phyloP scores from a whole-genome alignment of 1,284 basidiomycete species.

The Pascua guehoae region DNA sequence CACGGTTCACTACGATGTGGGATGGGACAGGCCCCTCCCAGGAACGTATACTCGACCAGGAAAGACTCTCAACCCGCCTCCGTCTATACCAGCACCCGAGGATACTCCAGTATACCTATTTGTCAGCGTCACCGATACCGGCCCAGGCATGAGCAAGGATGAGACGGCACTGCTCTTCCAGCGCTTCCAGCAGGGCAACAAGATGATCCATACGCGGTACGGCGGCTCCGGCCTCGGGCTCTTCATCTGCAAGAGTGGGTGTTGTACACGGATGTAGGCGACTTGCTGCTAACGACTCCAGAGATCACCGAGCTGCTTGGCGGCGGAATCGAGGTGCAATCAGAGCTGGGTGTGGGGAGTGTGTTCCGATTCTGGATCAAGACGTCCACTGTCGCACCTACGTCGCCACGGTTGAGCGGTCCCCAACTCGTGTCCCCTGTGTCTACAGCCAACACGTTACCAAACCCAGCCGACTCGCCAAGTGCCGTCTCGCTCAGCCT shows the following conservation, averaged over 20 bases:
- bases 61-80: neutral
- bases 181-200: constrained; percentile 25
- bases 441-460: neutral
- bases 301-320: constrained; percentile 33
- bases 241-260: constrained; percentile 32
- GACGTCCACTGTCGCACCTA: neutral
- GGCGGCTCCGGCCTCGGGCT: constrained; percentile 39
- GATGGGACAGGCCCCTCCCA: constrained; percentile 8
- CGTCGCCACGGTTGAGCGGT: neutral
- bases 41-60: neutral
- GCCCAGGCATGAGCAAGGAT: constrained; percentile 27
- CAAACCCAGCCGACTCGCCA: neutral
- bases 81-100: neutral
- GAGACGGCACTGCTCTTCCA: constrained; percentile 28
- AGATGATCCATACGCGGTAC: constrained; percentile 30
- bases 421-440: neutral
- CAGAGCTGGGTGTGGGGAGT: constrained; percentile 26
- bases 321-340: constrained; percentile 32
- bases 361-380: constrained; percentile 50
- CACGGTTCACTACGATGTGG: constrained; percentile 27
- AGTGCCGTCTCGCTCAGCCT: neutral
- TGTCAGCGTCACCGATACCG: constrained; percentile 29
- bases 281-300: constrained; percentile 2
- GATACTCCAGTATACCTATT: constrained; percentile 22
- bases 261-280: neutral